Evolutionary conservation across 192 early-diverging fungal genomes (phyloP).

Genomic region (Powellomyces hirtus): DNA sequence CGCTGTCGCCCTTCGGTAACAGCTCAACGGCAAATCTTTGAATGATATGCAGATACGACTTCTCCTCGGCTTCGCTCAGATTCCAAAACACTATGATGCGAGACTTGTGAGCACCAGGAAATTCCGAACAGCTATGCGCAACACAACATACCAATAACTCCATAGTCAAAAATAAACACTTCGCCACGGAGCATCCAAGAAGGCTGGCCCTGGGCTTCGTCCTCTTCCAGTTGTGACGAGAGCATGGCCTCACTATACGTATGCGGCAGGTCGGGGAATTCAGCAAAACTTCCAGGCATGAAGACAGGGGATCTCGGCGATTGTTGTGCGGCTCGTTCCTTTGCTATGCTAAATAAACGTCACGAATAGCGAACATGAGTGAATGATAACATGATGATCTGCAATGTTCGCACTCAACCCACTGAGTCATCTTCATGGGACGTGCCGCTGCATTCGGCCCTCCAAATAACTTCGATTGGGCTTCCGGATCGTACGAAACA

Average conservation of each 20-base stretch:
- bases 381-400: too few species aligned
- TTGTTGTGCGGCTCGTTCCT: not conserved
- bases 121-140: too few species aligned
- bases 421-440: constrained; percentile 11
- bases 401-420: too few species aligned
- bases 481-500: constrained; percentile 36
- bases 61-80: constrained; percentile 43
- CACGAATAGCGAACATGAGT: too few species aligned
- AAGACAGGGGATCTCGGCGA: constrained; percentile 18
- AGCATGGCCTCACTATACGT: constrained; percentile 2
- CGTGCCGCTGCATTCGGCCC: not conserved
- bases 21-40: constrained; percentile 16
- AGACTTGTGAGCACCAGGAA: too few species aligned
- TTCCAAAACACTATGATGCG: constrained; percentile 53
- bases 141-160: constrained; percentile 35
- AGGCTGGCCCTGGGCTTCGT: constrained; percentile 18
- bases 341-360: not conserved
- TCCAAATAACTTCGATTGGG: not conserved
- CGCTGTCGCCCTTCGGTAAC: constrained; percentile 5
- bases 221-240: not conserved
- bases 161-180: constrained; percentile 56
- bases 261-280: constrained; percentile 22
- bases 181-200: constrained; percentile 47
- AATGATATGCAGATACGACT: constrained; percentile 43
- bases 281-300: constrained; percentile 20